Base-by-base conservation (phyloP, 257 asterid species). In the Mentha longifolia region DNA sequence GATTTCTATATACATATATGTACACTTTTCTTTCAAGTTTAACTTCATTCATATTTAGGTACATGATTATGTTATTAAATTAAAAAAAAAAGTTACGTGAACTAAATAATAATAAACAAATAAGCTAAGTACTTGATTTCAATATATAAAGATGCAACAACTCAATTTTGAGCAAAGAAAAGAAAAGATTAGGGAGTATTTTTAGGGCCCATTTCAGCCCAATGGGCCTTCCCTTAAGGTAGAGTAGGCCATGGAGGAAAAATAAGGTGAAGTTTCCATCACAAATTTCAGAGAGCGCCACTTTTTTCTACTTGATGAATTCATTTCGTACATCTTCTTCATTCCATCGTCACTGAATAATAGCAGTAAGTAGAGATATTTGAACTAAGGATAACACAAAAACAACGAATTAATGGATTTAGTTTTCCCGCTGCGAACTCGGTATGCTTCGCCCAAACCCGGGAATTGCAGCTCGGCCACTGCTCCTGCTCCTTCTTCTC, bases 381-480 rank as follows among this genome's bases (percentile, higher is more conserved):
- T 49, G 43, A 62, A 7, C 62, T 31, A 13, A 45, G 47, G 41
- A 70, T 35, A 66, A 31, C 73, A n/a, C 4, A 46, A 56, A 85
- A 61, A 31, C 73, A n/a, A n/a, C 4, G 39, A 51, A 85, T 86
- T 3, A 43, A 89, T 92, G 96, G 89, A 83, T 74, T 80, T 81
- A 15, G 67, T 75, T 66, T 83, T 77, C 79, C 87, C 88, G 43
- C 65, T 80, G 14, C 83, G 73, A 71, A 67, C 81, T 45, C 88
- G 76, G 55, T 33, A 9, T 66, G 65, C 77, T 15, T 59, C 79
- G 75, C 77, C 85, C 16, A 79, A 81, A 10, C 45, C 56, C 42
- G 68, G 47, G 39, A 42, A 47, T 71, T 68, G 63, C 57, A 55
- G 81, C 41, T 58, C 72, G 14, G 76, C 65, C 25, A 62, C 60